Conservation (phyloP, 805 yeast genomes). For the Candida tammaniensis region DNA sequence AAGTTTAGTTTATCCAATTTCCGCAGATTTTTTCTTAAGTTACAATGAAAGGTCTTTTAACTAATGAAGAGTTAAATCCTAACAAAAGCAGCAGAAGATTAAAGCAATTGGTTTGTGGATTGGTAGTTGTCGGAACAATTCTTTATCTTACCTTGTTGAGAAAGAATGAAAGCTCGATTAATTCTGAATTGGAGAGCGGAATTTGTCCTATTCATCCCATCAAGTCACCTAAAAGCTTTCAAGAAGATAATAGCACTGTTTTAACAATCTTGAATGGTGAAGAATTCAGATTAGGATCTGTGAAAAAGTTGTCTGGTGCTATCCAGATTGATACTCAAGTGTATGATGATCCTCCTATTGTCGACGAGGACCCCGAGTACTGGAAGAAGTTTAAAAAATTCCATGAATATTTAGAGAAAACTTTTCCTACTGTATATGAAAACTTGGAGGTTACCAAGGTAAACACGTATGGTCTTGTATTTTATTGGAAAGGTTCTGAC, state of each 20-base stretch:
- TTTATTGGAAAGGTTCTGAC: conserved; percentile 58
- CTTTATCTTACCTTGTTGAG: too few relatives aligned
- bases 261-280: conserved; percentile 23
- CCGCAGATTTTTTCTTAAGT: too few relatives aligned
- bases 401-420: conserved; percentile 49
- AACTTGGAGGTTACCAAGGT: conserved; percentile 51
- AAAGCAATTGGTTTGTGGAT: too few relatives aligned
- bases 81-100: too few relatives aligned
- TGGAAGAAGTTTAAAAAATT: conserved; percentile 43
- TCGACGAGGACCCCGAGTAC: conserved; percentile 49
- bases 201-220: conserved; percentile 24
- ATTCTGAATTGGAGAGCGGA: too few relatives aligned
- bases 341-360: conserved; percentile 50
- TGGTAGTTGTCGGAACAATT: too few relatives aligned
- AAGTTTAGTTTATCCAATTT: too few relatives aligned
- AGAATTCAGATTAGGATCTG: conserved; percentile 30
- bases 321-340: conserved; percentile 64
- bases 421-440: conserved; percentile 54
- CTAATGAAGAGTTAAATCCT: too few relatives aligned
- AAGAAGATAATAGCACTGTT: conserved; percentile 30
- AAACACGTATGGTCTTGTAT: conserved; percentile 61
- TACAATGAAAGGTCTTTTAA: too few relatives aligned
- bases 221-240: conserved; percentile 25
- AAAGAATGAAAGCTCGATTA: too few relatives aligned
- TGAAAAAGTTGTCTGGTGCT: conserved; percentile 51